Conservation (phyloP, 1,284 basidiomycete genomes). For the Austropuccinia psidii region DNA sequence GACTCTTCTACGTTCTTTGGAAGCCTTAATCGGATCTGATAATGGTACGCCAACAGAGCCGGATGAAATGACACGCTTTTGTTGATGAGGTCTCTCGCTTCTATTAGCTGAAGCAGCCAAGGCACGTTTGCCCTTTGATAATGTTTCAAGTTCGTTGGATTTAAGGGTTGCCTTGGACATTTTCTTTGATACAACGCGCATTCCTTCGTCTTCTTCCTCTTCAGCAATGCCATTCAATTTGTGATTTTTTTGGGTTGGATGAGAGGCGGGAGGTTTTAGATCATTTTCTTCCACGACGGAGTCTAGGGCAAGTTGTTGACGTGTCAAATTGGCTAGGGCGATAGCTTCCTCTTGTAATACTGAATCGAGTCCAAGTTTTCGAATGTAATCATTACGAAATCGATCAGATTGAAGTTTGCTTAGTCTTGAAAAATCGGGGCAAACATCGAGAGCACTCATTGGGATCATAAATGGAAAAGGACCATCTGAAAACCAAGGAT, state of each 20-base stretch:
- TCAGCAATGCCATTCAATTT: slow-evolving; percentile 24
- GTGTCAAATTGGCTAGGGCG: slow-evolving; percentile 43
- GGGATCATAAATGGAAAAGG: slow-evolving; percentile 75
- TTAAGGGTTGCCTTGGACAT: slow-evolving; percentile 16
- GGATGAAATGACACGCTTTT: slow-evolving; percentile 24
- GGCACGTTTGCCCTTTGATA: slow-evolving; percentile 19
- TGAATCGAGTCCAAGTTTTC: slow-evolving; percentile 57
- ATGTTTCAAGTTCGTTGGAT: neutral
- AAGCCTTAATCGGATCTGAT: slow-evolving; percentile 26
- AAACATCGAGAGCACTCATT: slow-evolving; percentile 61
- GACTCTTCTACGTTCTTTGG: slow-evolving; percentile 37
- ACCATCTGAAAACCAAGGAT: slow-evolving; percentile 75
- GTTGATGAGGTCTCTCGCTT: slow-evolving; percentile 19
- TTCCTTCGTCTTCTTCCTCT: slow-evolving; percentile 25
- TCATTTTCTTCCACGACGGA: slow-evolving; percentile 34
- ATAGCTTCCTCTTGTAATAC: slow-evolving; percentile 44
- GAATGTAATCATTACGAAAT: slow-evolving; percentile 65
- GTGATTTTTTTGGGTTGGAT: too few species aligned
- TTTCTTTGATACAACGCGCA: slow-evolving; percentile 14
- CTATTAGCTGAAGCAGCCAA: slow-evolving; percentile 21
- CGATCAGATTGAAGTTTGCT: slow-evolving; percentile 57
- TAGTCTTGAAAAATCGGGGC: slow-evolving; percentile 68
- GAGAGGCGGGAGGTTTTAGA: slow-evolving; percentile 36
- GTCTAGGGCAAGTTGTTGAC: slow-evolving; percentile 38
- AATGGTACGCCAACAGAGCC: slow-evolving; percentile 19